Evolutionary conservation across 2,329 filamentous ascomycete genomes (phyloP).

Genomic region (Apiospora phragmitis): DNA sequence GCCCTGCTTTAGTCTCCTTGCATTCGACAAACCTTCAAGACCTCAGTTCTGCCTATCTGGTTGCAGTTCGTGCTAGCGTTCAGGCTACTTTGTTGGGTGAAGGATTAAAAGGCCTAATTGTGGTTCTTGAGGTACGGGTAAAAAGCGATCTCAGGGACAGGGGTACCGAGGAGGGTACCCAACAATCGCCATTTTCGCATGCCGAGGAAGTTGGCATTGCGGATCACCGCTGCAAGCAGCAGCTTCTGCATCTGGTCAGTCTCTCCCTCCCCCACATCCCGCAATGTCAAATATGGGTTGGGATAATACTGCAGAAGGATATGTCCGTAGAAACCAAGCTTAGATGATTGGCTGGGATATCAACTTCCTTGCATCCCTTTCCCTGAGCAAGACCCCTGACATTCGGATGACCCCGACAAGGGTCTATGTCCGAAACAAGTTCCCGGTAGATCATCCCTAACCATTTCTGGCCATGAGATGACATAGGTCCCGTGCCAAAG

Average conservation of each 20-base stretch:
- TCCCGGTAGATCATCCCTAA: not conserved
- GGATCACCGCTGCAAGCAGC: not conserved
- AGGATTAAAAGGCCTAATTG: no score
- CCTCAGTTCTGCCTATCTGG: no score
- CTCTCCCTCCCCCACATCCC: not conserved
- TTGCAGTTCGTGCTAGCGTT: no score
- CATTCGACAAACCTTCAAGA: no score
- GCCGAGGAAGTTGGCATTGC: not conserved
- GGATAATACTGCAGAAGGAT: not conserved
- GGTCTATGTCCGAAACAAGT: not conserved
- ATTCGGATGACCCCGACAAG: not conserved
- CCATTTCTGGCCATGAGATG: not conserved
- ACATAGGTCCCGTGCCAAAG: no score
- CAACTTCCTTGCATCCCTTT: not conserved
- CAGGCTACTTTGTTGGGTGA: no score
- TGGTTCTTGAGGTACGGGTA: not conserved
- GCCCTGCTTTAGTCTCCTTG: no score
- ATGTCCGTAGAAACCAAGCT: not conserved
- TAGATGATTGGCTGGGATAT: not conserved
- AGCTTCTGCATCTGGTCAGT: not conserved
- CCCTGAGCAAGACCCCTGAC: not conserved
- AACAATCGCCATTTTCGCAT: not conserved
- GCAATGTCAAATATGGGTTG: not conserved
- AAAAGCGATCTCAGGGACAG: not conserved
- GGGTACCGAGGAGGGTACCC: not conserved